Conservation (phyloP, 805 yeast species). For the Kregervanrija pseudodelftensis region DNA sequence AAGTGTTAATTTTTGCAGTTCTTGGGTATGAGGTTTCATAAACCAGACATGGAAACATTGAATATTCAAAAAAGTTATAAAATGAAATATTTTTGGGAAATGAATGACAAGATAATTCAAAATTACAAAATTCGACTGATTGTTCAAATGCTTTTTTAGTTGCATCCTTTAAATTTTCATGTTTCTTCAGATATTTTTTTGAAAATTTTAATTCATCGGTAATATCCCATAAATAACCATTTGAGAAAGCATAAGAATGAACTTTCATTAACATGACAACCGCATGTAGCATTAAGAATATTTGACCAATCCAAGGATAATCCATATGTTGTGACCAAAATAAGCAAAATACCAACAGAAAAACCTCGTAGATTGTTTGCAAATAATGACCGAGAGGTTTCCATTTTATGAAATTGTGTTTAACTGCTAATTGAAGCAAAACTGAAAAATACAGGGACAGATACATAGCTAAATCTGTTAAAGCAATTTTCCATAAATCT, state of each 20-base stretch:
- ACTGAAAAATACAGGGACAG: slow-evolving; percentile 54
- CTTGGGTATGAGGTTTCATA: slow-evolving; percentile 81
- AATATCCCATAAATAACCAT: slow-evolving; percentile 79
- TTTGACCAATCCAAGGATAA: slow-evolving; percentile 87
- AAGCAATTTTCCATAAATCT: slow-evolving; percentile 60
- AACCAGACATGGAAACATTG: slow-evolving; percentile 86
- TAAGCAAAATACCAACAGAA: slow-evolving; percentile 46
- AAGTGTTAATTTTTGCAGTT: slow-evolving; percentile 59
- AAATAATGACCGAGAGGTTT: slow-evolving; percentile 52
- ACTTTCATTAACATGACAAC: slow-evolving; percentile 88
- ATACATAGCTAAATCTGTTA: slow-evolving; percentile 74
- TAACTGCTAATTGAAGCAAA: slow-evolving; percentile 49
- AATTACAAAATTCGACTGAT: slow-evolving; percentile 60
- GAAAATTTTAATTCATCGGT: slow-evolving; percentile 47
- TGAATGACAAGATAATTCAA: slow-evolving; percentile 57
- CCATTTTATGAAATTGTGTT: slow-evolving; percentile 50
- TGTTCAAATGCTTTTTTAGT: slow-evolving; percentile 32
- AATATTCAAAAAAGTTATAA: slow-evolving; percentile 61
- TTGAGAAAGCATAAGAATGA: slow-evolving; percentile 89
- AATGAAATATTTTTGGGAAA: slow-evolving; percentile 74
- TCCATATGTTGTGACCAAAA: slow-evolving; percentile 46
- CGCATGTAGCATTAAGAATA: slow-evolving; percentile 76
- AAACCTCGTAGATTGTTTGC: slow-evolving; percentile 49
- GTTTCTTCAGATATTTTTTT: slow-evolving; percentile 33
- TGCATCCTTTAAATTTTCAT: slow-evolving; percentile 24